Evolutionary conservation across 768 basidiomycete species (phyloP), one percentile per base, ranked within the genome.

Genomic region (Auricularia cornea): DNA sequence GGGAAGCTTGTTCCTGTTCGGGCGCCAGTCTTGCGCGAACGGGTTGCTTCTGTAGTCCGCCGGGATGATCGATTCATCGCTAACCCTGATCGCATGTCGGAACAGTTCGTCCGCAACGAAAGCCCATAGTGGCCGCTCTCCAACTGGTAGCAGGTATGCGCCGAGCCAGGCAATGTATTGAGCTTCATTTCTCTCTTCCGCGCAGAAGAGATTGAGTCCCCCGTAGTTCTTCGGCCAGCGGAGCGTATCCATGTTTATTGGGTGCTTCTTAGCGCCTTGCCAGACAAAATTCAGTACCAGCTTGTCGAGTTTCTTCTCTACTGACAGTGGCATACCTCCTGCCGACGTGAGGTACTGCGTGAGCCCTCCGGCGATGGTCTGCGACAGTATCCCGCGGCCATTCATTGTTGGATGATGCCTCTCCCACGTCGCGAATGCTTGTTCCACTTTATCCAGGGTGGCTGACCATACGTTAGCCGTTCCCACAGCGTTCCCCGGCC

Each of bases 311-410:
- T 33, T 29, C 1, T 67, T 62, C 31, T 70, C 70, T 0, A 75
- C 64, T 0, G 41, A 12, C 20, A 64, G 59, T 0, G 77, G 77
- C 77, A 79, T 79, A 0, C 74, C 75, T 64, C 79, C 76, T 0
- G 75, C 75, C 56, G 67, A 44, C 0, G 75, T 71, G 0, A 73
- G 63, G 68, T 75, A 79, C 60, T 78, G 76, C 0, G 77, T 77
- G 44, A 68, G 68, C 0, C 75, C 73, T 0, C 73, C 76, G 0
- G 74, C 62, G 3, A 66, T 67, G 68, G 75, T 72, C 31, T 71
- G 68, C 1, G 69, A 41, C 6, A 75, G 68, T 0, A 71, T 66
- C 0, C 64, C 30, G 54, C 68, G 40, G 0, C 76, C 76, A 52
- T 74, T 68, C 28, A 73, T 60, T 0, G 75, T 74, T 0, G 76